Base-by-base conservation (phyloP, 345 rosid genomes). In the Bruguiera sexangula region DNA sequence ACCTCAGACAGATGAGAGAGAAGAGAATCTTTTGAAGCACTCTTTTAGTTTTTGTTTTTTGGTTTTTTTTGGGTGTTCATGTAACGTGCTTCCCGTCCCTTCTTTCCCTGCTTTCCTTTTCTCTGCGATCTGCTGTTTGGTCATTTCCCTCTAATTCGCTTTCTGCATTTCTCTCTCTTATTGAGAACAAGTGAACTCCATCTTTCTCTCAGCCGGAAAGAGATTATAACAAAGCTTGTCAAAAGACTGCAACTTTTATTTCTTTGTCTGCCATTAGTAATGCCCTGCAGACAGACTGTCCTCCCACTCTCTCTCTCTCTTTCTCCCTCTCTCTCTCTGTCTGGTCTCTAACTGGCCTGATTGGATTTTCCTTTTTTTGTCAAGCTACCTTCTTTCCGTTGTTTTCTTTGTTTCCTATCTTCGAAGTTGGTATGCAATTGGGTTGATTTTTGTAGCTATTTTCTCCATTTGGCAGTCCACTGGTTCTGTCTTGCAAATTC, bases 241-340 rank as follows among this genome's bases (percentile, higher is more conserved):
- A 66, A 69, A 70, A 65, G 67, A 63, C 32, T 26, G 0, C 20
- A 19, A 68, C 71, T 76, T 71, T 71, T 60, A 55, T 62, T 62
- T 71, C 72, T 24, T 3, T 70, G 69, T 66, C 75, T 76, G 69
- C 69, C 68, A 66, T 48, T 56, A 56, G 29, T 13, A 43, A 56
- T 55, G 50, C 3, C 65, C 21, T 43, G 5, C 53, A 37, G 58
- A 43, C 65, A 39, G 1, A 11, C 46, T 2, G 57, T 30, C 39
- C 57, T 10, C 34, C 60, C 16, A 10, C 16, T 39, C 43, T 37
- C 39, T 36, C 39, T 36, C 39, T 36, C 9, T 36, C 39, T 36
- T 1, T 36, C 43, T 37, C 13, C 1, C 34, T 26, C 18, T 6
- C 54, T 0, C 48, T 51, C 15, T 55, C 59, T 54, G 29, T 11